Conservation (phyloP, 257 asterid genomes). For the Eustoma russellianum region DNA sequence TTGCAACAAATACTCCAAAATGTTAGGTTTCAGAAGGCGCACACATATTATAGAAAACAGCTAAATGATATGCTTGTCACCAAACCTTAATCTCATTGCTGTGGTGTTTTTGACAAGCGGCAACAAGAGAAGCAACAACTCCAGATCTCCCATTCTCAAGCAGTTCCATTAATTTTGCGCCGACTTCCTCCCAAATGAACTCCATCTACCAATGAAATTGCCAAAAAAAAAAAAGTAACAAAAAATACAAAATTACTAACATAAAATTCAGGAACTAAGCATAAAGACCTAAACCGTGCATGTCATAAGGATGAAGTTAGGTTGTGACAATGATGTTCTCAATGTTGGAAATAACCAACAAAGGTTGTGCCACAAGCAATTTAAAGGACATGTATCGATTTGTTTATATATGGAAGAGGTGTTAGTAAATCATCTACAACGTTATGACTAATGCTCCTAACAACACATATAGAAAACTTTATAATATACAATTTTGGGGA, state of each 20-base stretch:
- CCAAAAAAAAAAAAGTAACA: background rate
- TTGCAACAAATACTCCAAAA: no score
- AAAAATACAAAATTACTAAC: background rate
- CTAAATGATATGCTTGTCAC: background rate
- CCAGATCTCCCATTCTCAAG: conserved; percentile 78
- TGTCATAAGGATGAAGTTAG: no score
- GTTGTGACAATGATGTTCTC: no score
- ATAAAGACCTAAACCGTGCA: no score
- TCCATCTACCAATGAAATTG: conserved; percentile 41
- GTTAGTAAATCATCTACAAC: no score
- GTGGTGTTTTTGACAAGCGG: conserved; percentile 72
- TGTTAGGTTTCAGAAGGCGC: no score
- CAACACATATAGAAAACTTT: no score
- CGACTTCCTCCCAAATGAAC: conserved; percentile 67
- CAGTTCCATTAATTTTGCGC: conserved; percentile 58
- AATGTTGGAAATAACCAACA: no score
- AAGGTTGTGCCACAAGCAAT: no score
- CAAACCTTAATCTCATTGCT: conserved; percentile 53
- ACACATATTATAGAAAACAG: no score
- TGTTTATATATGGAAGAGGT: background rate
- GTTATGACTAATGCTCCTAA: no score
- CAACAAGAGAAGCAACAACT: conserved; percentile 83
- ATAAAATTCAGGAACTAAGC: no score
- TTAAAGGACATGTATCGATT: background rate
- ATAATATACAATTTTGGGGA: conserved; percentile 6